phyloP scores from a whole-genome alignment of 2,329 filamentous ascomycete genomes.

The Orbilia quercus region DNA sequence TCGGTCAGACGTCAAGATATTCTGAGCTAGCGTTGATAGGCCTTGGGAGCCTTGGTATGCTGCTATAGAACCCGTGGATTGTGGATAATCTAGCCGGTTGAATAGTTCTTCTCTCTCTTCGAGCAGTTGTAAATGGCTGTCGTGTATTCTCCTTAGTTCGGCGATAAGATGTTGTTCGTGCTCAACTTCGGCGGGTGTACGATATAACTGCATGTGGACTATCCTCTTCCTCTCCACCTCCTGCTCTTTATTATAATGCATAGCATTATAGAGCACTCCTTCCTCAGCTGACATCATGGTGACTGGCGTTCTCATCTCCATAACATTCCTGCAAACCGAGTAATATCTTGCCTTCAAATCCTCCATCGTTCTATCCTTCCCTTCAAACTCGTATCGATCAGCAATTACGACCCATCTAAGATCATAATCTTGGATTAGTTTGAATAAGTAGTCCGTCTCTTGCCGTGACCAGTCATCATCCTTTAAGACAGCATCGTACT shows the following conservation, averaged over 20 bases:
- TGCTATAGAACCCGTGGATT: conserved; percentile 74
- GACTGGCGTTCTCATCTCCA: conserved; percentile 80
- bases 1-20: conserved; percentile 81
- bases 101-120: conserved; percentile 89
- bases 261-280: conserved; percentile 82
- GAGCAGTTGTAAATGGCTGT: conserved; percentile 85
- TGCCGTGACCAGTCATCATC: conserved; percentile 86
- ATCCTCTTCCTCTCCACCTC: conserved; percentile 86
- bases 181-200: conserved; percentile 85
- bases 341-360: conserved; percentile 94
- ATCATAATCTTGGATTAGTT: conserved; percentile 79
- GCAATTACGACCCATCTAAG: conserved; percentile 90
- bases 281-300: conserved; percentile 89
- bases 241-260: conserved; percentile 85
- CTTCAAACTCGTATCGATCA: conserved; percentile 86
- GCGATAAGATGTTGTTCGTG: conserved; percentile 91
- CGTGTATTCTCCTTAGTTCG: conserved; percentile 90
- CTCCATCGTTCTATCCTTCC: conserved; percentile 76
- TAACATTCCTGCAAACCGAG: conserved; percentile 82
- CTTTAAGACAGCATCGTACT: conserved; percentile 81
- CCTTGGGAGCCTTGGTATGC: conserved; percentile 84
- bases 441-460: conserved; percentile 91
- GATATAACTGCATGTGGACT: conserved; percentile 79
- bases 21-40: conserved; percentile 80
- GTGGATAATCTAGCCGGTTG: conserved; percentile 84